phyloP scores from a whole-genome alignment of 2,329 filamentous ascomycete species.

The Trichoderma hamatum region DNA sequence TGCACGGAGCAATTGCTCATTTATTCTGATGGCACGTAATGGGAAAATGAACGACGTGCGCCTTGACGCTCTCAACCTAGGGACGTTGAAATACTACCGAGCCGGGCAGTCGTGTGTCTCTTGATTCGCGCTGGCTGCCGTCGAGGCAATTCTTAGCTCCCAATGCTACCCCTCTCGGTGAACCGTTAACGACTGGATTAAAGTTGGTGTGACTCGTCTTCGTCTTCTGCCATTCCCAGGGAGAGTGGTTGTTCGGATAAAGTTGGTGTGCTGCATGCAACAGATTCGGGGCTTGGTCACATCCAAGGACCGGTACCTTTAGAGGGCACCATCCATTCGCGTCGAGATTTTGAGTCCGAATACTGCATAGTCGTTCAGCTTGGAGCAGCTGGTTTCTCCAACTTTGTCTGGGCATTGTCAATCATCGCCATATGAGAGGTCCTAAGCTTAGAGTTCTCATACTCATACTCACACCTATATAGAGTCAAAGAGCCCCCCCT shows the following conservation, averaged over 20 bases:
- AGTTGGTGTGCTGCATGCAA: conserved; percentile 26
- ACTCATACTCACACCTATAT: conserved; percentile 24
- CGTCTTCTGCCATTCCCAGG: not conserved
- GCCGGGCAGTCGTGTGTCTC: conserved; percentile 7
- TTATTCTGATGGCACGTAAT: conserved; percentile 4
- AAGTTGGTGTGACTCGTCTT: conserved; percentile 21
- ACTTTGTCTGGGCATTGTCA: conserved; percentile 8
- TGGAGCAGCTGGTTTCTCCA: not conserved
- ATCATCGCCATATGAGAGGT: conserved; percentile 9
- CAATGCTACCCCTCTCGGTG: conserved; percentile 21
- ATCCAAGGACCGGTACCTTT: conserved; percentile 15
- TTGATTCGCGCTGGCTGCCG: conserved; percentile 14
- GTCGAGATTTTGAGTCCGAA: conserved; percentile 21
- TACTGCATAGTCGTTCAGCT: conserved; percentile 12
- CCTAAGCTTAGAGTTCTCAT: conserved; percentile 2
- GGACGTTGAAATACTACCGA: conserved; percentile 15
- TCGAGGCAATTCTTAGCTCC: conserved; percentile 21
- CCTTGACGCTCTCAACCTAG: not conserved
- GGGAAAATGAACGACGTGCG: not conserved
- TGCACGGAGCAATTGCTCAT: conserved; percentile 18
- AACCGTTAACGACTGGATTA: conserved; percentile 8
- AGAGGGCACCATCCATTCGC: conserved; percentile 20
- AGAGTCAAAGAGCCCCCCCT: conserved; percentile 2
- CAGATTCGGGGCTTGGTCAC: conserved; percentile 5
- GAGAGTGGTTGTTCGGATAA: conserved; percentile 14